phyloP scores from a whole-genome alignment of 2,329 filamentous ascomycete genomes.

The Talaromyces sp. region DNA sequence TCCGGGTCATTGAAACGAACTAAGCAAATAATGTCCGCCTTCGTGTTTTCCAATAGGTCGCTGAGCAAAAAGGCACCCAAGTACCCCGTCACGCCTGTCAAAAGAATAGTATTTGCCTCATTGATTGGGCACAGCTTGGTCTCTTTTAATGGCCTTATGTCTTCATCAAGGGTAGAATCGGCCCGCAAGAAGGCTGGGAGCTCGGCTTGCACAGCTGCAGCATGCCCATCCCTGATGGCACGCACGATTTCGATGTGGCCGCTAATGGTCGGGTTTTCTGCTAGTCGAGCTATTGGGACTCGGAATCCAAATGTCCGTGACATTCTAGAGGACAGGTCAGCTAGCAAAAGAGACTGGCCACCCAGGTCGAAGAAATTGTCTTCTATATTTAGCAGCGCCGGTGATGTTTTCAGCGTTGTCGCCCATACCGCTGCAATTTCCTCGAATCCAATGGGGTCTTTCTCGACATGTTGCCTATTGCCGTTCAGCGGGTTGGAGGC shows the following conservation, averaged over 20 bases:
- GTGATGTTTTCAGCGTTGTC: slow-evolving; percentile 60
- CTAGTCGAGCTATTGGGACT: slow-evolving; percentile 65
- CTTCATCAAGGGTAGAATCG: slow-evolving; percentile 62
- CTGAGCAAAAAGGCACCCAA: slow-evolving; percentile 69
- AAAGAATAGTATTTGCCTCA: slow-evolving; percentile 62
- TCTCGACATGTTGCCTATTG: slow-evolving; percentile 43
- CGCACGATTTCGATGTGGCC: slow-evolving; percentile 69
- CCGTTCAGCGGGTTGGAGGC: slow-evolving; percentile 42
- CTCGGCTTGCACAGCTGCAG: slow-evolving; percentile 69
- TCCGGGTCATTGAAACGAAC: slow-evolving; percentile 66
- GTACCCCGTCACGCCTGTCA: slow-evolving; percentile 73
- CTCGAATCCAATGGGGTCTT: slow-evolving; percentile 61
- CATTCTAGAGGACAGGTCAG: slow-evolving; percentile 66
- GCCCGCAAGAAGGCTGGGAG: slow-evolving; percentile 63
- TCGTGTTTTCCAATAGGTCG: slow-evolving; percentile 62
- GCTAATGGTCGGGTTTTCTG: slow-evolving; percentile 64
- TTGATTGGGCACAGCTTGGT: slow-evolving; percentile 54
- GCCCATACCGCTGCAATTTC: slow-evolving; percentile 70
- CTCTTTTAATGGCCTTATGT: slow-evolving; percentile 55
- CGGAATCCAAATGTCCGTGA: slow-evolving; percentile 67
- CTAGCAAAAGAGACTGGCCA: slow-evolving; percentile 72
- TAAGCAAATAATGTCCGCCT: slow-evolving; percentile 65
- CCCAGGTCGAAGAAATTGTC: slow-evolving; percentile 79
- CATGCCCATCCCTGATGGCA: slow-evolving; percentile 65
- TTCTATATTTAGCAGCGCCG: slow-evolving; percentile 57